Evolutionary conservation across 208 protist species (phyloP).

Genomic region (Angomonas deanei): DNA sequence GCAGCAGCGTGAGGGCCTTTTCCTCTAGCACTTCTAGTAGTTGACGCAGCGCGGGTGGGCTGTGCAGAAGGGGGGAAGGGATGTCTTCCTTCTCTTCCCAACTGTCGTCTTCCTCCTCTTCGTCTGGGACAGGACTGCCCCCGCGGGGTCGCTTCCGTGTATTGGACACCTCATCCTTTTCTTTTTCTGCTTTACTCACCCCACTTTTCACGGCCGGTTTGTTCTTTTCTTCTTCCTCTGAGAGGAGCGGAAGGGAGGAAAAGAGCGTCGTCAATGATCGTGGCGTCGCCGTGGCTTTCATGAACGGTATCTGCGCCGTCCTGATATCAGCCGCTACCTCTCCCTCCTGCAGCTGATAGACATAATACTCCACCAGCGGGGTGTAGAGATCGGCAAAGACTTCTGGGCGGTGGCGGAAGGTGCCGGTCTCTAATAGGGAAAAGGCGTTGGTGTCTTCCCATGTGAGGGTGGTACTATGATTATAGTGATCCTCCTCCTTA

Average conservation of each 20-base stretch:
- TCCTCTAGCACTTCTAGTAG: background rate
- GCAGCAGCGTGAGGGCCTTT: slow-evolving; percentile 21
- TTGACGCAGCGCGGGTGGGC: background rate
- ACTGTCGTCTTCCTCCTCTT: background rate
- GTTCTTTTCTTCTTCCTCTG: no score
- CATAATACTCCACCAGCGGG: slow-evolving; percentile 33
- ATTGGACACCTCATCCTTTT: no score
- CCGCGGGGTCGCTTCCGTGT: background rate
- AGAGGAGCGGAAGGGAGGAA: no score
- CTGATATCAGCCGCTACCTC: no score
- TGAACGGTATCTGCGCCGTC: no score
- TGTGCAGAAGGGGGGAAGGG: background rate
- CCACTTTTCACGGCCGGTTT: no score
- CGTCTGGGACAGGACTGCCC: background rate
- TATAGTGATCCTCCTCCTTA: no score
- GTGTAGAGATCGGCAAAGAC: slow-evolving; percentile 40
- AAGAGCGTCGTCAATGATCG: no score
- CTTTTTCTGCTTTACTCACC: slow-evolving; percentile 4
- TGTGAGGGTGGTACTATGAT: background rate
- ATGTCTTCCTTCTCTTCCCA: background rate
- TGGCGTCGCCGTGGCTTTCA: no score
- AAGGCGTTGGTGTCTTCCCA: slow-evolving; percentile 6
- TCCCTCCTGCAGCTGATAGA: no score
- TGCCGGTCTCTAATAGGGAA: slow-evolving; percentile 10
- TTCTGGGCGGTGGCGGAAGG: slow-evolving; percentile 14